Evolutionary conservation across 2,329 filamentous ascomycete species (phyloP), one percentile per base, ranked within the genome.

Genomic region (Cercospora sp.): DNA sequence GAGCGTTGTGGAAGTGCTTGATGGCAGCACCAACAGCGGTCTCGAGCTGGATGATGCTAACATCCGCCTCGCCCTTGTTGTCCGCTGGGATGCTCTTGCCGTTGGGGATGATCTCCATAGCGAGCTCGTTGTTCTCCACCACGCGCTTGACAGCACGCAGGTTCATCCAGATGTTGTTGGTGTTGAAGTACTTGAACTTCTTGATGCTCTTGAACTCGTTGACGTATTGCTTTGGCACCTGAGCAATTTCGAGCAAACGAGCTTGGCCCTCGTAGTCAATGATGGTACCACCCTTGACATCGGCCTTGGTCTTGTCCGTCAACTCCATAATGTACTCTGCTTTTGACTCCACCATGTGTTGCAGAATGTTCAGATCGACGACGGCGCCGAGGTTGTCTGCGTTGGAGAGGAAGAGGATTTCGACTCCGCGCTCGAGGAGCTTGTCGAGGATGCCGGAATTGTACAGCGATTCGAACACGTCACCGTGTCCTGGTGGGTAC

Each of bases 151-250:
- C 91, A 75, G 95, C 95, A 80, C 92, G 90, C 77, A 97, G 88
- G 85, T 97, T 97, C 87, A 99, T 91, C 95, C 95, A 99, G 84
- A 99, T 97, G 89, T 99, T 99, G 91, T 99, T 99, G 83, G 95
- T 99, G 89, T 99, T 99, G 91, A 99, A 99, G 90, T 99, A 99
- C 88, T 97, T 97, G 91, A 99, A 99, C 88, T 99, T 99, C 91
- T 99, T 99, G 88, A 99, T 99, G 60, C 94, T 97, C 90, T 99
- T 99, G 92, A 99, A 99, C 86, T 99, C 95, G 85, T 99, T 98
- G 81, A 95, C 92, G 84, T 99, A 95, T 87, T 99, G 93, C 89
- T 98, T 99, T 83, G 95, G 95, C 40, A 99, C 95, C 87, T 99
- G 95, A 13, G 95, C 95, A 77, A 99, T 97, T 86, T 99, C 95